These are phyloP conservation scores for Panicum virgatum DNA, from an alignment of 202 grass and related monocot species.

Conservation along the genomic window DNA sequence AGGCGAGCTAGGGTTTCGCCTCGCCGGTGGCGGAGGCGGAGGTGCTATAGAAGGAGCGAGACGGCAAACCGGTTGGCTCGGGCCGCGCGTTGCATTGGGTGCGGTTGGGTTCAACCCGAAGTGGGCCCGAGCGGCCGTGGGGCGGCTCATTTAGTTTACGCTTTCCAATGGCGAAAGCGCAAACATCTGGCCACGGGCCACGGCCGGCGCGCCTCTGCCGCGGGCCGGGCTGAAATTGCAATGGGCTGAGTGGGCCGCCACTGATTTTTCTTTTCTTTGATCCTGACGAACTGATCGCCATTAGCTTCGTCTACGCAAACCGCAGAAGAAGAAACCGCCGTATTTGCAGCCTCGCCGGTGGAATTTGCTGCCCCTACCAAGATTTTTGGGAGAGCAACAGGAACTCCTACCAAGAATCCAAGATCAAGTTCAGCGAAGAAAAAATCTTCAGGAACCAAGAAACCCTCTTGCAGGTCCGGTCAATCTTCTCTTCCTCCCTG, in stretches of 20 bases:
- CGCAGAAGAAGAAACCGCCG: not conserved
- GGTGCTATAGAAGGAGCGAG: not conserved
- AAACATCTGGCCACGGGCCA: rapidly evolving
- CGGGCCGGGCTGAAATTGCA: not conserved
- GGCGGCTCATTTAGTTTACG: not conserved
- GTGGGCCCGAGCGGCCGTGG: not conserved
- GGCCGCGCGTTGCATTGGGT: not conserved
- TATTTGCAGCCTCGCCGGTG: not conserved
- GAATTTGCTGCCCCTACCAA: not conserved
- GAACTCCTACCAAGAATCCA: not conserved
- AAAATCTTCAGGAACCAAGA: not conserved
- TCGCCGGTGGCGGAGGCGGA: not conserved
- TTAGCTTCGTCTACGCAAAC: not conserved
- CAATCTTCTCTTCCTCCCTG: not conserved
- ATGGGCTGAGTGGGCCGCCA: not conserved
- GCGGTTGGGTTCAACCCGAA: constrained; percentile 11
- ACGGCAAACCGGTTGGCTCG: not conserved
- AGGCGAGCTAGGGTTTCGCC: constrained; percentile 42
- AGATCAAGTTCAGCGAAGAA: not conserved
- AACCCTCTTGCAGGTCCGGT: not conserved
- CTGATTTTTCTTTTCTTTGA: not conserved
- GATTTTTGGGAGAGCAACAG: not conserved
- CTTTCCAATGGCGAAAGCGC: not conserved
- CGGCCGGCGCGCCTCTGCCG: no score
- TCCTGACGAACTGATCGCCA: not conserved